These are phyloP conservation scores for Pyrenophora seminiperda DNA, from an alignment of 2,329 filamentous ascomycete species.

Conservation along the genomic window DNA sequence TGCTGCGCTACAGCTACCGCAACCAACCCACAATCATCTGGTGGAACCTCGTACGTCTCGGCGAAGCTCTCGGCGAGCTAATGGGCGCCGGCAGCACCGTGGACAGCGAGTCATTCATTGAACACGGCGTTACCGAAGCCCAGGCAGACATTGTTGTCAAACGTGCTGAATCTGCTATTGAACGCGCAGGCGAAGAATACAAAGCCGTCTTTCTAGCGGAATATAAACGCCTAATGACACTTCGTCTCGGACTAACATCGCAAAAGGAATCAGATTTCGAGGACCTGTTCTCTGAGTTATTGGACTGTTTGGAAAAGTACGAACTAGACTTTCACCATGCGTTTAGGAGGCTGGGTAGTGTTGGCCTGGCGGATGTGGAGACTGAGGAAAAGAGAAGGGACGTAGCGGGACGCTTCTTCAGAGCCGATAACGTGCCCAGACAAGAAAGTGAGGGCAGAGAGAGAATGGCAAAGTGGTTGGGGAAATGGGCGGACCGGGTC, in stretches of 20 bases:
- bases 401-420: slow-evolving; percentile 78
- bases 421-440: slow-evolving; percentile 64
- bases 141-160: slow-evolving; percentile 72
- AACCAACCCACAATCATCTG: slow-evolving; percentile 97
- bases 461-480: slow-evolving; percentile 78
- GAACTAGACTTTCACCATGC: slow-evolving; percentile 95
- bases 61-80: slow-evolving; percentile 85
- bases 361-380: slow-evolving; percentile 67
- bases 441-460: slow-evolving; percentile 67
- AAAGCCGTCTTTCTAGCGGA: slow-evolving; percentile 85
- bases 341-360: slow-evolving; percentile 75
- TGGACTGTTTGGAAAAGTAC: slow-evolving; percentile 79
- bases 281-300: slow-evolving; percentile 75
- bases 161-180: slow-evolving; percentile 83
- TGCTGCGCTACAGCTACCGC: slow-evolving; percentile 86
- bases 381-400: slow-evolving; percentile 67
- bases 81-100: slow-evolving; percentile 76
- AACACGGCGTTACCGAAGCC: slow-evolving; percentile 73
- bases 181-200: slow-evolving; percentile 81
- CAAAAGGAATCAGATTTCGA: slow-evolving; percentile 78
- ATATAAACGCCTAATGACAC: slow-evolving; percentile 84
- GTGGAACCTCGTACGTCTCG: slow-evolving; percentile 96
- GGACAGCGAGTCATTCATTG: slow-evolving; percentile 72
- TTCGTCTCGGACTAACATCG: slow-evolving; percentile 74
- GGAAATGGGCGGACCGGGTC: slow-evolving; percentile 73